Evolutionary conservation across 345 rosid genomes (phyloP), one percentile per base, ranked within the genome.

Genomic region (Citrus cavaleriei): DNA sequence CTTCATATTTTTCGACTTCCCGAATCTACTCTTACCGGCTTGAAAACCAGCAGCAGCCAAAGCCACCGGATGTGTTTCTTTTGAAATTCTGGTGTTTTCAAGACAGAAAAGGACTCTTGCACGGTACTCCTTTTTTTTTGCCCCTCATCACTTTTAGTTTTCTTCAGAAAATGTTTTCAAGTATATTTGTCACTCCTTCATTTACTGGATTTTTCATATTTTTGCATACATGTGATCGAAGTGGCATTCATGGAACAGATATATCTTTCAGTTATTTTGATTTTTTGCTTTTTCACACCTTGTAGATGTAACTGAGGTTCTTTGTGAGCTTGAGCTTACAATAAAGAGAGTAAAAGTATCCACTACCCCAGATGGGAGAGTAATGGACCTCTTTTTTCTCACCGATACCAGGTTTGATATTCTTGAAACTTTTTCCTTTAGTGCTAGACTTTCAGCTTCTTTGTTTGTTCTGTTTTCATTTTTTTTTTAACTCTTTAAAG

Each of bases 341-440:
- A 90, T 90, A 79, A 89, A 86, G 82, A 87, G 87, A 79, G 95
- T 89, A 38, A 91, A 91, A 82, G 90, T 87, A 63, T 90, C 88
- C 81, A 89, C 93, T 66, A 77, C 92, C 65, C 95, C 93, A 7
- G 95, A 92, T 81, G 95, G 92, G 62, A 86, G 85, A 79, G 91
- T 92, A 34, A 86, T 90, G 89, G 92, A 90, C 83, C 93, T 92
- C 82, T 85, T 92, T 76, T 92, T 85, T 72, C 62, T 92, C 59
- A 90, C 95, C 2, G 95, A 92, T 86, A 83, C 90, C 66, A 90
- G 93, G 95, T 91, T 79, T 80, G 84, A 77, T 24, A 35, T 78
- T 79, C 74, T 76, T 40, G 77, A 30, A 58, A 58, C 40, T 67
- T 37, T 46, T 42, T 59, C 30, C 77, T 73, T 70, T 49, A 32